Evolutionary conservation across 164 flowering plant genomes (phyloP).

Genomic region (Aristolochia californica): DNA sequence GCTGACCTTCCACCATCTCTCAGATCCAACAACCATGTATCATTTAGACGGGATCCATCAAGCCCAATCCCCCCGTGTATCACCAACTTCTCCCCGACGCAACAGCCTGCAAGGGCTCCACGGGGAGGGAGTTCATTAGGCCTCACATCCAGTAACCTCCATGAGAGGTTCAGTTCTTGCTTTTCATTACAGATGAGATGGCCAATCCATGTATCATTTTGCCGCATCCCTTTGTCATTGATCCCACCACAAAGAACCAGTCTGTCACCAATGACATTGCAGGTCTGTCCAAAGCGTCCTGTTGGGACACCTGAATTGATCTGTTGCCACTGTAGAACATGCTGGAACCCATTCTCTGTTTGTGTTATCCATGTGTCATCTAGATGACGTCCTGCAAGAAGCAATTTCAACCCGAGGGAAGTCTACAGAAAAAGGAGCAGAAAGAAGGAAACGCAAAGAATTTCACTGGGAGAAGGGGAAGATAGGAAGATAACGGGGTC

Average conservation of each 20-base stretch:
- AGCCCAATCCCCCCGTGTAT: conserved; percentile 88
- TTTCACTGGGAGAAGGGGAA: no score
- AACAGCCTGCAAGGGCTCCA: conserved; percentile 88
- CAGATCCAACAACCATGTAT: conserved; percentile 78
- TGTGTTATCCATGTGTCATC: conserved; percentile 92
- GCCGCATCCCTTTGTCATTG: conserved; percentile 73
- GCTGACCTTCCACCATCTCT: conserved; percentile 30
- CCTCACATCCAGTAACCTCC: conserved; percentile 65
- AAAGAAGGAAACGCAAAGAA: no score
- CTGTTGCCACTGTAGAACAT: conserved; percentile 53
- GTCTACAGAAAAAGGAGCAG: no score
- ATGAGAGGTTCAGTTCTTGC: conserved; percentile 38
- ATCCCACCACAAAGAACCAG: conserved; percentile 91
- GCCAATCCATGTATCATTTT: conserved; percentile 88
- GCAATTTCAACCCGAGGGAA: not conserved
- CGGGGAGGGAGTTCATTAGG: conserved; percentile 58
- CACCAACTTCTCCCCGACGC: conserved; percentile 49
- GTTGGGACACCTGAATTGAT: conserved; percentile 59
- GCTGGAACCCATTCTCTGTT: conserved; percentile 34
- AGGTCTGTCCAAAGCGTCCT: conserved; percentile 87
- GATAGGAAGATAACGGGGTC: no score
- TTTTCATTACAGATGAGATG: conserved; percentile 28
- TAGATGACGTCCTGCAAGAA: conserved; percentile 65
- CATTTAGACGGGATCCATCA: conserved; percentile 47
- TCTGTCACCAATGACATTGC: conserved; percentile 42